phyloP scores from a whole-genome alignment of 208 protist species.

The Vickermania spadyakhi region DNA sequence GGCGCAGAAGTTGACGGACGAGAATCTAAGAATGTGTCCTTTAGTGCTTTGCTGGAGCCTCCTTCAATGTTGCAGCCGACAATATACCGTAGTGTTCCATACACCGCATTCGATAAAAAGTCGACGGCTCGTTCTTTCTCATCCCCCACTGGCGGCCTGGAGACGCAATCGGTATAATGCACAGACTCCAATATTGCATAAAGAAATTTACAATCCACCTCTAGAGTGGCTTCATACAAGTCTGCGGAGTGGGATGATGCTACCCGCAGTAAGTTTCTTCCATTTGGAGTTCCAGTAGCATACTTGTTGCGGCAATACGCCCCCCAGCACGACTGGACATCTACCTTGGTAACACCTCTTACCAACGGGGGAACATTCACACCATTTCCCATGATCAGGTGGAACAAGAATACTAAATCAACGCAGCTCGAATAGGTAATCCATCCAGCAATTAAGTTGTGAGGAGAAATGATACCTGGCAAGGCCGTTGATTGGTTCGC shows the following conservation, averaged over 20 bases:
- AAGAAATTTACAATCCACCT: constrained; percentile 56
- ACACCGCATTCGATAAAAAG: constrained; percentile 55
- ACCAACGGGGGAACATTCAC: constrained; percentile 65
- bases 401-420: constrained; percentile 82
- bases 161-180: constrained; percentile 73
- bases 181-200: constrained; percentile 42
- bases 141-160: constrained; percentile 54
- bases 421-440: constrained; percentile 60
- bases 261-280: constrained; percentile 21
- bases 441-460: constrained; percentile 16
- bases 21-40: constrained; percentile 65
- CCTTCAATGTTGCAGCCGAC: constrained; percentile 61
- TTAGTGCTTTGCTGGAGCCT: constrained; percentile 8
- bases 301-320: constrained; percentile 80
- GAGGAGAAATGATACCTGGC: background rate
- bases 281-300: constrained; percentile 14
- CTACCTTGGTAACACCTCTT: constrained; percentile 77
- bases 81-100: constrained; percentile 65
- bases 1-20: constrained; percentile 26
- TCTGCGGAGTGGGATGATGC: constrained; percentile 10
- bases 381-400: constrained; percentile 81
- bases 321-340: constrained; percentile 75
- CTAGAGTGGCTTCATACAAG: constrained; percentile 16
- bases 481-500: background rate
- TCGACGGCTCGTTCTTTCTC: constrained; percentile 44